A percentile compares a stretch with the other conserved stretches of the same genome.
Conservation (phyloP, 2,329 filamentous ascomycete species). For the Calonectria pseudoturangicola region DNA sequence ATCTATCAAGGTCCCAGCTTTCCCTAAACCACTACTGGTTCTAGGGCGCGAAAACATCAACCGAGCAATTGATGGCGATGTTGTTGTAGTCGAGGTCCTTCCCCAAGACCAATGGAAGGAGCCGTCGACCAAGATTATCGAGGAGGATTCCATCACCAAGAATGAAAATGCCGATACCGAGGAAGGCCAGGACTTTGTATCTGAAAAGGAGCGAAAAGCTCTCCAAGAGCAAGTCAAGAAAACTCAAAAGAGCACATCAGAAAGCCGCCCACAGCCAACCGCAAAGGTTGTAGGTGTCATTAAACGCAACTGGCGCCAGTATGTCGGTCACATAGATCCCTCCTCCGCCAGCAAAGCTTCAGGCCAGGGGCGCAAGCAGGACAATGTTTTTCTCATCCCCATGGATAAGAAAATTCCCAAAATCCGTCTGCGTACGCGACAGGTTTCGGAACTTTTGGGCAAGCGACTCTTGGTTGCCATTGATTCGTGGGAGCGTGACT, state of each 20-base stretch:
- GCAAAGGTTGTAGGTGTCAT: slow-evolving; percentile 93
- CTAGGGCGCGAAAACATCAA: slow-evolving; percentile 98
- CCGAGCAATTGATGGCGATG: slow-evolving; percentile 91
- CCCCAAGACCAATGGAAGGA: slow-evolving; percentile 98
- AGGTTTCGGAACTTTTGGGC: slow-evolving; percentile 90
- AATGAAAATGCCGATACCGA: slow-evolving; percentile 95
- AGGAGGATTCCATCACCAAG: slow-evolving; percentile 92
- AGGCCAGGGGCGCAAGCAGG: slow-evolving; percentile 87
- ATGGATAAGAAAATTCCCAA: slow-evolving; percentile 99
- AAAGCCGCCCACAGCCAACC: slow-evolving; percentile 90
- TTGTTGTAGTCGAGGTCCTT: slow-evolving; percentile 94
- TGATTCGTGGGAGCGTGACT: slow-evolving; percentile 95
- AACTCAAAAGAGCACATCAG: slow-evolving; percentile 84
- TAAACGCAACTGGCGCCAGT: slow-evolving; percentile 98
- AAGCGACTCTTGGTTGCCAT: slow-evolving; percentile 95
- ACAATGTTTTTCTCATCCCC: slow-evolving; percentile 94
- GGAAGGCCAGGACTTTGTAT: slow-evolving; percentile 84
- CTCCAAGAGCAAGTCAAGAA: slow-evolving; percentile 94
- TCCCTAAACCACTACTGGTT: slow-evolving; percentile 90
- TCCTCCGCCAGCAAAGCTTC: slow-evolving; percentile 85
- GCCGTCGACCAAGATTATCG: slow-evolving; percentile 95
- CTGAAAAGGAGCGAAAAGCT: slow-evolving; percentile 88
- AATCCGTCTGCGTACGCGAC: slow-evolving; percentile 92
- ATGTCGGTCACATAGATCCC: slow-evolving; percentile 95
- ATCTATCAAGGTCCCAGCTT: slow-evolving; percentile 90